Evolutionary conservation across 345 rosid species (phyloP), one percentile per base, ranked within the genome.

Genomic region (Garcia nutans): DNA sequence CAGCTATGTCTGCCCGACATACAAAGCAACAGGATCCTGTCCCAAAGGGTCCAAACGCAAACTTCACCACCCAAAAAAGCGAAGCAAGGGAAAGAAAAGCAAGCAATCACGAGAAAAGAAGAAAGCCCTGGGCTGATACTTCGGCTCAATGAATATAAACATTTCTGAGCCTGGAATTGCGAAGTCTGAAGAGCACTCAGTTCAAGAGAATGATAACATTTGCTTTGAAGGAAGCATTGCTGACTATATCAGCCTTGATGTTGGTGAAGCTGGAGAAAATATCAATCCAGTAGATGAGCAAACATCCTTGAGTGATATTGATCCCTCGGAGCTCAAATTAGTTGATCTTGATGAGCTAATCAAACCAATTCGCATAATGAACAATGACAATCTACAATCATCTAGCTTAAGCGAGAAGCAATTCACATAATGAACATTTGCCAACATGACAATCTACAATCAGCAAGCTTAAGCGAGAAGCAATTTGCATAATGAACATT

Each of bases 51-150:
- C 91, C 62, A 91, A 91, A 78, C 92, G 98, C 92, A 92, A 89
- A 86, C 96, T 92, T 77, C 97, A 92, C 83, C 97, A 94, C 79
- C 98, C 97, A 11, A 94, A 89, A 82, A 82, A 75, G 19, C 86
- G 78, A 70, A 80, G 77, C 84, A 87, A 79, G 84, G 91, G 85
- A 73, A 92, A 83, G 84, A 92, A 91, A 84, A 83, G 85, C 68
- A 90, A 87, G 85, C 83, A 76, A 80, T 82, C 84, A 59, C 85
- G 78, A 59, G 85, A 85, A 50, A 82, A 71, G 74, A 89, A 83
- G 72, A 88, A 79, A 78, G 67, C 78, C 58, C 82, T 68, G 42
- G 96, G 93, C 42, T 90, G 97, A 23, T 92, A 94, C 80, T 94
- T 94, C 80, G 90, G 92, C 64, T 79, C 86, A 33, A 56, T 57